Evolutionary conservation across 169 alveolate genomes (phyloP).

Genomic region (Eimeria praecox): DNA sequence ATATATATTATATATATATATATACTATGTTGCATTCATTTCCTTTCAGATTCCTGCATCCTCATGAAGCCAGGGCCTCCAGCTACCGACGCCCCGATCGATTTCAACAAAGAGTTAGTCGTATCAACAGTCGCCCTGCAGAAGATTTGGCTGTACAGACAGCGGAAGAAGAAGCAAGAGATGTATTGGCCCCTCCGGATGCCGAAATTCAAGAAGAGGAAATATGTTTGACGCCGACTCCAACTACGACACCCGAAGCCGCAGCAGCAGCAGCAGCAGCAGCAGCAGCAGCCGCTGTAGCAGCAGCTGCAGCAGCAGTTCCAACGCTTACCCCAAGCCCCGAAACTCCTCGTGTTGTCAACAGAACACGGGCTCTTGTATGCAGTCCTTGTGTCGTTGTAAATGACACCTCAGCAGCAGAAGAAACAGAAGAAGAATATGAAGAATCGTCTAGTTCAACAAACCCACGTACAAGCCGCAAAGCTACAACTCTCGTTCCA

Average conservation of each 20-base stretch:
- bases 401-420: neutral
- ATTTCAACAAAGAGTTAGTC: neutral
- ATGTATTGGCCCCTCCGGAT: neutral
- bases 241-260: neutral
- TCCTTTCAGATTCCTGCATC: slow-evolving; percentile 9
- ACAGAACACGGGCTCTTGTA: neutral
- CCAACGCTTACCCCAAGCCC: neutral
- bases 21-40: too few relatives aligned
- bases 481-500: neutral
- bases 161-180: neutral
- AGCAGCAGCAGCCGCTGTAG: too few relatives aligned
- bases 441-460: neutral
- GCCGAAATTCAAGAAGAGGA: neutral
- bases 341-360: neutral
- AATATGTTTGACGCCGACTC: neutral
- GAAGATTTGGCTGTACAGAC: neutral
- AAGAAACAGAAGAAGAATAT: neutral
- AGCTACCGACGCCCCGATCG: neutral
- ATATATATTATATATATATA: too few relatives aligned
- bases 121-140: neutral
- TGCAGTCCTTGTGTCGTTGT: neutral
- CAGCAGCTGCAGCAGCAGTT: neutral
- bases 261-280: neutral
- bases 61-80: neutral
- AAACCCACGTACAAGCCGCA: neutral